Percentiles rank a stretch among this genome's conserved stretches.
Evolutionary conservation across 2,329 filamentous ascomycete genomes (phyloP).

Genomic region (Talaromyces sp.): DNA sequence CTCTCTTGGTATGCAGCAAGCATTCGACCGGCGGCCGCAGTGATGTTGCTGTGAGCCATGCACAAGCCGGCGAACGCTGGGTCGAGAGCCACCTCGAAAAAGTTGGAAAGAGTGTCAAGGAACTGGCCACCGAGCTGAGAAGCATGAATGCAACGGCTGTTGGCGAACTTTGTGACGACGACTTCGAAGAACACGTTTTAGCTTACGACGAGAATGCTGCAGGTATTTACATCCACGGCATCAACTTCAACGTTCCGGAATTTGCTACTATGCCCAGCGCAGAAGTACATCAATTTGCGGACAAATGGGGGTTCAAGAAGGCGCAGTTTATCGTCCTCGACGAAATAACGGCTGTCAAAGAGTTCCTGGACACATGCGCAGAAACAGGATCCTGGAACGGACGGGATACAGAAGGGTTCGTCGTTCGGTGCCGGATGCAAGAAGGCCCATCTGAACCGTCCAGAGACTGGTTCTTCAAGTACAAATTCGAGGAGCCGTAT

Average conservation of each 20-base stretch:
- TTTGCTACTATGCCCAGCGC: slow-evolving; percentile 82
- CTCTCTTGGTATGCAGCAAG: slow-evolving; percentile 95
- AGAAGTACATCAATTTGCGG: slow-evolving; percentile 84
- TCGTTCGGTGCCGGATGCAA: slow-evolving; percentile 77
- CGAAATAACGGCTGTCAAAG: slow-evolving; percentile 67
- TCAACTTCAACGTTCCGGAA: slow-evolving; percentile 90
- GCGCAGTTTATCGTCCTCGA: slow-evolving; percentile 75
- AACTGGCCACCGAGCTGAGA: slow-evolving; percentile 72
- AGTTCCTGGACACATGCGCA: slow-evolving; percentile 77
- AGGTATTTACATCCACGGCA: slow-evolving; percentile 89
- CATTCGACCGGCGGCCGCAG: slow-evolving; percentile 83
- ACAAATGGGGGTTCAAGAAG: slow-evolving; percentile 90
- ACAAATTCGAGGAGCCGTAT: slow-evolving; percentile 98
- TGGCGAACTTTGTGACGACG: slow-evolving; percentile 92
- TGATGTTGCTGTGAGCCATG: slow-evolving; percentile 73
- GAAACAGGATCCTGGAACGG: slow-evolving; percentile 87
- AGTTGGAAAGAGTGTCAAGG: slow-evolving; percentile 71
- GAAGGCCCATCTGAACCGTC: slow-evolving; percentile 51
- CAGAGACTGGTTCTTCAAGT: slow-evolving; percentile 99
- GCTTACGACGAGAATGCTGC: slow-evolving; percentile 78
- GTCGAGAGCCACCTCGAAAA: slow-evolving; percentile 72
- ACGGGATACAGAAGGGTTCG: slow-evolving; percentile 93
- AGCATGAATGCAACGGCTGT: slow-evolving; percentile 88
- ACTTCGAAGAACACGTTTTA: slow-evolving; percentile 94
- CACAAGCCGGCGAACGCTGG: slow-evolving; percentile 75